These are phyloP conservation scores for Zhuliangozyma parablackwelliae DNA, from an alignment of 1,139 yeast genomes.

Conservation along the genomic window DNA sequence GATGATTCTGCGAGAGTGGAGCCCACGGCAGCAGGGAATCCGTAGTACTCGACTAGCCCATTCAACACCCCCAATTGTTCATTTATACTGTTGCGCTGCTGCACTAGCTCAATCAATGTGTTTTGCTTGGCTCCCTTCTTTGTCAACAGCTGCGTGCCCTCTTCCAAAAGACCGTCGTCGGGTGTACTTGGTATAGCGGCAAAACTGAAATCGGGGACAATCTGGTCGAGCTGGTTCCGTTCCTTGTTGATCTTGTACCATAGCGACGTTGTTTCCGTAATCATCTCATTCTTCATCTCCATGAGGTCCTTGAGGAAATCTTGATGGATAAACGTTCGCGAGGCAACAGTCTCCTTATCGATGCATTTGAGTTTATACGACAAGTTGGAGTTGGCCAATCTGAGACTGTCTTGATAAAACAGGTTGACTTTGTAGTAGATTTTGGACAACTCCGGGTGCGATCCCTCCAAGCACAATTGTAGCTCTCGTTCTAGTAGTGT, in stretches of 20 bases:
- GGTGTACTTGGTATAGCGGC: slow-evolving; percentile 33
- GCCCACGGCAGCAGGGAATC: slow-evolving; percentile 66
- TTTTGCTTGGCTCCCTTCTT: slow-evolving; percentile 37
- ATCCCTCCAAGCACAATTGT: slow-evolving; percentile 81
- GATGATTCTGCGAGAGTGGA: slow-evolving; percentile 20
- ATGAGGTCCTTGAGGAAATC: slow-evolving; percentile 67
- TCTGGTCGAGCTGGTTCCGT: slow-evolving; percentile 75
- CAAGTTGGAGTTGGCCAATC: slow-evolving; percentile 63
- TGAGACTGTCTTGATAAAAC: slow-evolving; percentile 64
- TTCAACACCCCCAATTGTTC: slow-evolving; percentile 55
- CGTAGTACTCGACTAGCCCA: slow-evolving; percentile 54
- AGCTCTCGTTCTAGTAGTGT: slow-evolving; percentile 74
- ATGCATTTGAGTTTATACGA: slow-evolving; percentile 74
- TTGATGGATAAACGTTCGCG: slow-evolving; percentile 79
- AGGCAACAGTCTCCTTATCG: slow-evolving; percentile 74
- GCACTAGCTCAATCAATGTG: slow-evolving; percentile 42
- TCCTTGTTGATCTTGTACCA: slow-evolving; percentile 95
- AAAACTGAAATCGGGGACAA: slow-evolving; percentile 45
- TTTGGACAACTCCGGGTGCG: slow-evolving; percentile 79
- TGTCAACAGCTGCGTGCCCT: slow-evolving; percentile 12
- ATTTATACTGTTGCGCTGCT: slow-evolving; percentile 50
- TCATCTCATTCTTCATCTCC: slow-evolving; percentile 63
- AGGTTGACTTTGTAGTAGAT: slow-evolving; percentile 68
- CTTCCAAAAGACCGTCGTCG: slow-evolving; percentile 10
- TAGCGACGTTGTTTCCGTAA: slow-evolving; percentile 71